These are phyloP conservation scores for Coprinellus aureogranulatus DNA, from an alignment of 768 basidiomycete species.

Conservation along the genomic window DNA sequence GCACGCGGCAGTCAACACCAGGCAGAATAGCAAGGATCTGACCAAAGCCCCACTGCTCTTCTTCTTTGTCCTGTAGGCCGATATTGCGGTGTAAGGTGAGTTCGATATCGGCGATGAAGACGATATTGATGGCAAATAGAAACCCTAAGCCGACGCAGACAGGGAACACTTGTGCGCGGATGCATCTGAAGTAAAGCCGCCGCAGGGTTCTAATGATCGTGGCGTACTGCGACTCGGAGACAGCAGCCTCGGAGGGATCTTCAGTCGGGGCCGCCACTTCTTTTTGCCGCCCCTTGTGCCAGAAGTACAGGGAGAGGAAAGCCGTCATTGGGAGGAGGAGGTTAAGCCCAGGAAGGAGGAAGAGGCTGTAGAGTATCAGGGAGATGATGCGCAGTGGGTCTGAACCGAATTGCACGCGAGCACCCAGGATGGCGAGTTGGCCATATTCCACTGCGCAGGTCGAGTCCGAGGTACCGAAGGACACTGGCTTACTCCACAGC, in stretches of 20 bases:
- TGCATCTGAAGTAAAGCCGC: neutral
- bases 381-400: neutral
- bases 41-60: slow-evolving; percentile 7
- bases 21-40: slow-evolving; percentile 5
- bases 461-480: neutral
- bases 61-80: neutral
- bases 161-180: neutral
- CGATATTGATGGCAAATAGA: slow-evolving; percentile 5
- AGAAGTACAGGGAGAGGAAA: neutral
- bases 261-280: too few species aligned
- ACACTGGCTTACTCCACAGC: slow-evolving; percentile 10
- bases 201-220: neutral
- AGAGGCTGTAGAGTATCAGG: neutral
- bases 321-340: slow-evolving; percentile 1
- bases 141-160: neutral
- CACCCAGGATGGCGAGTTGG: slow-evolving; percentile 1
- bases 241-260: neutral
- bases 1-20: slow-evolving; percentile 9
- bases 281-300: neutral
- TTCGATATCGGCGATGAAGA: slow-evolving; percentile 8
- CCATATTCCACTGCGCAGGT: neutral
- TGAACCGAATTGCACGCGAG: neutral
- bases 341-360: slow-evolving; percentile 6
- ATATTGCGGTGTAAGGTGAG: neutral
- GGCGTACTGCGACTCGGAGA: neutral